Evolutionary conservation across 1,284 basidiomycete genomes (phyloP), one percentile per base, ranked within the genome.

Genomic region (Cryptococcus sp.): DNA sequence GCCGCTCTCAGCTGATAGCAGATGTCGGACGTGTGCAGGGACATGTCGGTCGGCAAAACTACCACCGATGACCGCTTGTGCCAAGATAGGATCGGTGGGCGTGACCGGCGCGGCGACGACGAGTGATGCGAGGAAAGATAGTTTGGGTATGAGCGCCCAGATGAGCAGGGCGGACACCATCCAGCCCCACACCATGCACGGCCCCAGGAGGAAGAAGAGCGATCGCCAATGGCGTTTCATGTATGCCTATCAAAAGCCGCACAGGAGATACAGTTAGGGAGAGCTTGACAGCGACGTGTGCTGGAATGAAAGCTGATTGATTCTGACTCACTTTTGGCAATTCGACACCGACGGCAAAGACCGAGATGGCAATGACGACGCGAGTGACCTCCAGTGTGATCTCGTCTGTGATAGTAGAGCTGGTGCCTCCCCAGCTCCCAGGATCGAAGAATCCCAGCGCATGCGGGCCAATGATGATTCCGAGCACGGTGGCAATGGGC

Each of bases 11-110:
- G 92, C 93, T 3, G 90, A 86, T n/a, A 97, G 81, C 56, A 96
- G 83, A 77, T 98, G 92, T 41, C 94, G 87, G 49, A 99, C 84
- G 76, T 99, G 96, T 0, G 92, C 88, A 0, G 95, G 95, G 17
- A 99, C 95, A 71, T 99, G 95, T 74, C 97, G 96, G 77, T 99
- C 91, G 2, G 95, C 95, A 81, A 95, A 99, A 78, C 93, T 95
- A 54, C 96, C 95, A 72, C 96, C 95, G 15, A 99, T 89, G 56
- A 99, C 79, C 25, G 80, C 80, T 53, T 83, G 81, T 0, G 82
- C 79, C 62, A 82, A 72, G 60, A 81, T 82, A 23, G 95, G 95
- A 79, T 99, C 96, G 11, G 96, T 98, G 0, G 95, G 96, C 0
- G 95, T 97, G 25, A 97, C 86, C 76, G 92, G 95, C 0, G 95